Evolutionary conservation across 1,139 yeast genomes (phyloP), one percentile per base, ranked within the genome.

Genomic region (Pichia sp.): DNA sequence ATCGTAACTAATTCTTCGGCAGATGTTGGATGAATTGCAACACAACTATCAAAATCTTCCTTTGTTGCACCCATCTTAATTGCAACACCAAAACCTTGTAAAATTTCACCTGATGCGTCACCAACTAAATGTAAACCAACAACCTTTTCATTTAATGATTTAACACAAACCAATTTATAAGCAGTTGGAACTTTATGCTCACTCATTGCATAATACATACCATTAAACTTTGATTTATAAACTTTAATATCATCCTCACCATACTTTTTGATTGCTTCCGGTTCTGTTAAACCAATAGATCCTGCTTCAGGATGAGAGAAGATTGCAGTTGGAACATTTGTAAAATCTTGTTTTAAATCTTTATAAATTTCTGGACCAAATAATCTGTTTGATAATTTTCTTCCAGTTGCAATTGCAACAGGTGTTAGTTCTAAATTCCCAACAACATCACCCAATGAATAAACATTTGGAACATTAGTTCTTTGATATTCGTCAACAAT

Each of bases 301-400:
- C 97, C 99, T 19, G 95, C 95, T 72, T 93, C 99, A 33, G 99
- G 99, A 70, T 93, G 99, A 3, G 97, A 83, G 69, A 95, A 93
- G 29, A 93, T 79, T 18, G 85, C 99, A 44, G 96, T 86, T 46
- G 99, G 99, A 49, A 93, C 80, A 67, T 90, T 87, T 46, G 68
- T 71, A 70, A 84, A 95, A 67, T 90, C 97, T 68, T 87, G 87
- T 67, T 90, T 89, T 62, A 77, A 77, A 58, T 78, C 77, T 61
- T 80, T 81, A 73, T 78, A 87, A 56, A 73, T 69, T 51, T 77
- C 80, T 49, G 91, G 84, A 28, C 97, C 97, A 67, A 91, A 93
- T 56, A 93, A 73, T 68, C 99, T 80, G 73, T 90, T 91, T 42
- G 97, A 81, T 60, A 93, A 79, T 70, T 82, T 87, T 71, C 99